Percentiles rank a stretch among this genome's conserved stretches.
Conservation (phyloP, 2,329 filamentous ascomycete species). For the Sphaerostilbella broomeana region DNA sequence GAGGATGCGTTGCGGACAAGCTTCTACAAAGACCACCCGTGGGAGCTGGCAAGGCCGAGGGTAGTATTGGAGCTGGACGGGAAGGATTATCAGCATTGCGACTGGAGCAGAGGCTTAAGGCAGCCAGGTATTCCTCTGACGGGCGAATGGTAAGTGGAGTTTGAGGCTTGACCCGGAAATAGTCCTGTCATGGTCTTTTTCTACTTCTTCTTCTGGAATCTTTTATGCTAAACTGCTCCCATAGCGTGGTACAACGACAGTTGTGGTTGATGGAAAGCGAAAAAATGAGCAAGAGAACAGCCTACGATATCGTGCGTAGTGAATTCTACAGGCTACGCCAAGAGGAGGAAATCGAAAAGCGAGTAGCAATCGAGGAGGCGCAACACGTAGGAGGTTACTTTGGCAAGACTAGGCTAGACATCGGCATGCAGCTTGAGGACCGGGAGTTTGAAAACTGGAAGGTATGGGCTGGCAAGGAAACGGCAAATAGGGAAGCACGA, state of each 20-base stretch:
- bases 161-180: too few relatives aligned
- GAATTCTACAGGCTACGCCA: constrained; percentile 88
- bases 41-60: constrained; percentile 87
- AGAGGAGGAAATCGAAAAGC: constrained; percentile 71
- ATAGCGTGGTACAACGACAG: constrained; percentile 87
- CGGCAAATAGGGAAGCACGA: constrained; percentile 34
- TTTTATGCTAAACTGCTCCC: too few relatives aligned
- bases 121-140: constrained; percentile 72
- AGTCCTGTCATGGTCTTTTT: too few relatives aligned
- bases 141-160: constrained; percentile 77
- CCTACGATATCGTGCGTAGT: constrained; percentile 80
- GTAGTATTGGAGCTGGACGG: constrained; percentile 81
- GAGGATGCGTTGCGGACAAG: constrained; percentile 75
- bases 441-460: constrained; percentile 78
- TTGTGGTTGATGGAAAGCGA: constrained; percentile 70
- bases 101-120: constrained; percentile 70
- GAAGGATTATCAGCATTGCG: constrained; percentile 64
- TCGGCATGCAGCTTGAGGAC: constrained; percentile 79
- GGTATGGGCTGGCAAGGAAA: constrained; percentile 58
- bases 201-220: too few relatives aligned
- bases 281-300: constrained; percentile 54
- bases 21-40: constrained; percentile 93
- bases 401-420: constrained; percentile 65
- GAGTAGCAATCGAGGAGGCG: constrained; percentile 84
- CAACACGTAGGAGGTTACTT: constrained; percentile 82